A percentile compares a stretch with the other conserved stretches of the same genome.
phyloP scores from a whole-genome alignment of 148 eudicot species.

The Dianthus caryophyllus region DNA sequence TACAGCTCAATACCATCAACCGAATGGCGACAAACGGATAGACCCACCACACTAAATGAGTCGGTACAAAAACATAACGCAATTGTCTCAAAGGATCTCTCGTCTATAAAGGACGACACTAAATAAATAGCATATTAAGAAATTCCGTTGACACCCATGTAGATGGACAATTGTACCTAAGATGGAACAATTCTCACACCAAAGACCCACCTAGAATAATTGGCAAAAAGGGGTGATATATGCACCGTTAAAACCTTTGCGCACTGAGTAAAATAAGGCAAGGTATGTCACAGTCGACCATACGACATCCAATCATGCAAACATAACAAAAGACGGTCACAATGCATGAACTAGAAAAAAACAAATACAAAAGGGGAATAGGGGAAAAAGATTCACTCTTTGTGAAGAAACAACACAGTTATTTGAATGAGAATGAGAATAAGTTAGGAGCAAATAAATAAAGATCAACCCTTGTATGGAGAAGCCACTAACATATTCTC shows the following conservation, averaged over 20 bases:
- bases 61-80: background rate
- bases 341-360: slow-evolving; percentile 17
- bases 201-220: slow-evolving; percentile 24
- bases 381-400: slow-evolving; percentile 24
- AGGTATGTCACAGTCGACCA: slow-evolving; percentile 12
- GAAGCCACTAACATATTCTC: slow-evolving; percentile 31
- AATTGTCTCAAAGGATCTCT: slow-evolving; percentile 1
- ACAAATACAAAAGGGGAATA: slow-evolving; percentile 18
- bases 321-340: slow-evolving; percentile 19
- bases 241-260: background rate
- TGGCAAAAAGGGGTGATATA: slow-evolving; percentile 1
- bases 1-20: slow-evolving; percentile 3
- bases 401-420: slow-evolving; percentile 30
- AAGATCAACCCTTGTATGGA: slow-evolving; percentile 26
- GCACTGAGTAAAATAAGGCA: slow-evolving; percentile 9
- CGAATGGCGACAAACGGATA: slow-evolving; percentile 3
- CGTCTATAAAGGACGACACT: background rate
- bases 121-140: slow-evolving; percentile 1
- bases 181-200: slow-evolving; percentile 18
- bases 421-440: slow-evolving; percentile 16
- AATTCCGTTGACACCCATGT: slow-evolving; percentile 12
- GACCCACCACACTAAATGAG: background rate
- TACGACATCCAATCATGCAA: slow-evolving; percentile 26
- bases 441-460: slow-evolving; percentile 18
- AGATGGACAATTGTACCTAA: slow-evolving; percentile 15